These are phyloP conservation scores for Exserohilum rostratum DNA, from an alignment of 2,329 filamentous ascomycete genomes.

Conservation along the genomic window DNA sequence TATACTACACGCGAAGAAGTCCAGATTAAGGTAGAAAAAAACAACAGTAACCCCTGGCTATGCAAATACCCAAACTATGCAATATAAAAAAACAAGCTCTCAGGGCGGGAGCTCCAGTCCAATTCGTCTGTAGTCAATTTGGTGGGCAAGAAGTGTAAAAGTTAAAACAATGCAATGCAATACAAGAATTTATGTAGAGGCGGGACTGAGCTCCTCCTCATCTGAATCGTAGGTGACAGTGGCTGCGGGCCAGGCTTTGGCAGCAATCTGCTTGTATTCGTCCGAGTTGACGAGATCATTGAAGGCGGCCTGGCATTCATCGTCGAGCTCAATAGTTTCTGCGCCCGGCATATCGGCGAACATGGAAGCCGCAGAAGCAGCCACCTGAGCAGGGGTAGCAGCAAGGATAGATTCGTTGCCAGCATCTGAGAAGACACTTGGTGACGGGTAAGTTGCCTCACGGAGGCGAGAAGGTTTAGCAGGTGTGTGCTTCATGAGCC, in stretches of 20 bases:
- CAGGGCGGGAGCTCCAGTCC: neutral
- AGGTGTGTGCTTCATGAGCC: constrained; percentile 43
- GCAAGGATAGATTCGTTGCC: constrained; percentile 29
- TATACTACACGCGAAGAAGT: neutral
- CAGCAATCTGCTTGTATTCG: constrained; percentile 20
- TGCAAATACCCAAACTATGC: constrained; percentile 2
- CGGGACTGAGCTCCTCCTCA: constrained; percentile 28
- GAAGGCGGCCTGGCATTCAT: constrained; percentile 20
- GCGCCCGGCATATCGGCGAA: constrained; percentile 29
- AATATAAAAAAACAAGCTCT: neutral
- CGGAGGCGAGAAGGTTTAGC: constrained; percentile 43
- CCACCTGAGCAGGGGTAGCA: constrained; percentile 22
- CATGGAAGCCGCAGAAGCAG: constrained; percentile 12
- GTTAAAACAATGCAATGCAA: constrained; percentile 4
- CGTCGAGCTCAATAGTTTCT: constrained; percentile 26
- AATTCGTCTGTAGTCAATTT: neutral
- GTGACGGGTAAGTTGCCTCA: constrained; percentile 41
- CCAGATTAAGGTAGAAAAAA: neutral
- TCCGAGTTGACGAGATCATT: constrained; percentile 12
- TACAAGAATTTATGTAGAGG: constrained; percentile 5
- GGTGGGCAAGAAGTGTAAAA: neutral
- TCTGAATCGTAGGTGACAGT: constrained; percentile 31
- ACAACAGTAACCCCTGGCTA: neutral
- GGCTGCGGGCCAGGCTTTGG: constrained; percentile 21
- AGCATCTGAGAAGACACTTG: constrained; percentile 36